A percentile compares a stretch with the other conserved stretches of the same genome.
Conservation (phyloP, 345 rosid species). For the Nasturtium officinale region DNA sequence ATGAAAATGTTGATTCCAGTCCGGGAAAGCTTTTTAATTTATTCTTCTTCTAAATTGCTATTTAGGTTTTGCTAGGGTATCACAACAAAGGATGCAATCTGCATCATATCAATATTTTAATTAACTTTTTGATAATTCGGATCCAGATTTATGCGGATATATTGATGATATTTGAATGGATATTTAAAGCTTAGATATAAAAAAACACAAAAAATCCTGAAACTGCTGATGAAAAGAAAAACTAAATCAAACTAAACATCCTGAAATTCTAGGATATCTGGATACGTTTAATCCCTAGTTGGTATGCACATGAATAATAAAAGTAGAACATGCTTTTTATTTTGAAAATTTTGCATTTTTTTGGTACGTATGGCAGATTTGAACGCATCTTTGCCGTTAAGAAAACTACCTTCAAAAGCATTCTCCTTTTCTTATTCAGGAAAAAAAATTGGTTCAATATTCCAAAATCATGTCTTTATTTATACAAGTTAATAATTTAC, state of each 20-base stretch:
- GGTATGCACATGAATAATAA: conserved; percentile 13
- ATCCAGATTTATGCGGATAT: too few relatives aligned
- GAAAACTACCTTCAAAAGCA: conserved; percentile 16
- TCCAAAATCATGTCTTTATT: not conserved
- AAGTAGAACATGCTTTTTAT: not conserved
- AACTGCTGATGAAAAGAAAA: not conserved
- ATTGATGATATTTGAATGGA: too few relatives aligned
- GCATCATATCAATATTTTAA: too few relatives aligned
- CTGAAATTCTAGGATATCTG: not conserved
- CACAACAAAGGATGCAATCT: too few relatives aligned
- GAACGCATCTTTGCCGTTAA: conserved; percentile 21
- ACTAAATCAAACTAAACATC: not conserved
- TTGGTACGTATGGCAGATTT: not conserved
- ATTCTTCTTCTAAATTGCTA: too few relatives aligned
- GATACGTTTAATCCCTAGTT: not conserved
- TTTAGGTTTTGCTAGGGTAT: too few relatives aligned
- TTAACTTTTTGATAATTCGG: too few relatives aligned
- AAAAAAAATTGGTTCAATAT: not conserved
- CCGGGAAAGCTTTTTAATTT: too few relatives aligned
- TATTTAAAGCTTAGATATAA: too few relatives aligned
- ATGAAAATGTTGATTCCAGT: too few relatives aligned
- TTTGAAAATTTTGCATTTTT: not conserved
- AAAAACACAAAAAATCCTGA: too few relatives aligned
- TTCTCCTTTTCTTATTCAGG: not conserved
- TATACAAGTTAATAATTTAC: too few relatives aligned